These are phyloP conservation scores for Salix arbutifolia DNA, from an alignment of 345 rosid genomes.

Conservation along the genomic window DNA sequence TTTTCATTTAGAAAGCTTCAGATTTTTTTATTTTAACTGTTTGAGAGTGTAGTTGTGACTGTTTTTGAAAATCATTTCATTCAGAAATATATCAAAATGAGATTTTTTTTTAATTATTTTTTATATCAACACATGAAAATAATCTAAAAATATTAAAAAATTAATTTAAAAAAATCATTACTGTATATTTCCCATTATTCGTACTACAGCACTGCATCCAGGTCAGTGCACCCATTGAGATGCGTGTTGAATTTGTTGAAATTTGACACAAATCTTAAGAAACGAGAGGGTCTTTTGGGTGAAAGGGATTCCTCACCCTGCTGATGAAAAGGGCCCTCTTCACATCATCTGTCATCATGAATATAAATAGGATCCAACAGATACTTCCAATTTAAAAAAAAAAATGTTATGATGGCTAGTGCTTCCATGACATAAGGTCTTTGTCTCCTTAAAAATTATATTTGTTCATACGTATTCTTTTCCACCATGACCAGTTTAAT, in stretches of 20 bases:
- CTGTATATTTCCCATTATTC: background rate
- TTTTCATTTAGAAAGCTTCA: too few relatives aligned
- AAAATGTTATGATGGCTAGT: conserved; percentile 1
- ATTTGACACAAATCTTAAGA: conserved; percentile 16
- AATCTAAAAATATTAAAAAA: too few relatives aligned
- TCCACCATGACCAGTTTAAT: background rate
- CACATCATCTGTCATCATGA: conserved; percentile 9
- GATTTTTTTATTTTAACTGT: too few relatives aligned
- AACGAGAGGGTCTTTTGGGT: background rate
- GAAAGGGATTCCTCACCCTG: conserved; percentile 31
- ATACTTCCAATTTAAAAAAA: background rate
- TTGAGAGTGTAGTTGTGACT: too few relatives aligned
- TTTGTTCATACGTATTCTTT: background rate
- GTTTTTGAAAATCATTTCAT: too few relatives aligned
- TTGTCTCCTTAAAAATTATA: conserved; percentile 21
- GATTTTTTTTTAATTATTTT: too few relatives aligned
- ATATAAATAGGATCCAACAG: background rate
- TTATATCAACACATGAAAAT: too few relatives aligned
- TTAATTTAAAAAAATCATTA: too few relatives aligned
- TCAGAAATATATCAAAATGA: too few relatives aligned
- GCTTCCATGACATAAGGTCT: conserved; percentile 19
- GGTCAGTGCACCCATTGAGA: conserved; percentile 17
- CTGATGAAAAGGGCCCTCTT: conserved; percentile 19
- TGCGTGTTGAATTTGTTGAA: conserved; percentile 25
- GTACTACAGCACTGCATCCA: background rate